Evolutionary conservation across 345 rosid genomes (phyloP).

Genomic region (Syzygium aqueum): DNA sequence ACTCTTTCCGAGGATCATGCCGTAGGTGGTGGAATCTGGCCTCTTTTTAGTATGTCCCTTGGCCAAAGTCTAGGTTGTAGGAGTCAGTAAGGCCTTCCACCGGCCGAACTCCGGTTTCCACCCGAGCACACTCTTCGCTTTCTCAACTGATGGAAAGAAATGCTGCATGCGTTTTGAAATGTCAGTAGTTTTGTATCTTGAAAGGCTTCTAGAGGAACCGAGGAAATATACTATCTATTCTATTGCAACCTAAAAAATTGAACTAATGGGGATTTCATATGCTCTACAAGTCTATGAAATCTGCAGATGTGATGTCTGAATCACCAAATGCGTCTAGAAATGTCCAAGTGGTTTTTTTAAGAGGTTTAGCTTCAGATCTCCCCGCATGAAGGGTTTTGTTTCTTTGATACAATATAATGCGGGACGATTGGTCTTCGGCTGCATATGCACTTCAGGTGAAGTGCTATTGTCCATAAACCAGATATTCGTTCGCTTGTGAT

Average conservation of each 20-base stretch:
- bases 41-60: neutral
- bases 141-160: conserved; percentile 81
- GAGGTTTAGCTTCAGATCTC: neutral
- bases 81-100: conserved; percentile 89
- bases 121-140: conserved; percentile 75
- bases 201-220: neutral
- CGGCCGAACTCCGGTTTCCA: conserved; percentile 62
- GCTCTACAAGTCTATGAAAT: neutral
- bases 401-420: neutral
- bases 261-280: neutral
- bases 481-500: neutral
- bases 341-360: neutral
- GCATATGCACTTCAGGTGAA: neutral
- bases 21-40: no score
- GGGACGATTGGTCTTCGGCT: neutral
- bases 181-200: neutral
- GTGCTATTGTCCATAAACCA: neutral
- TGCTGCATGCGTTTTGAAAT: conserved; percentile 43
- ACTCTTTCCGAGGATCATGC: neutral
- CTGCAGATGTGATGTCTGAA: neutral
- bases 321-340: neutral
- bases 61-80: conserved; percentile 7
- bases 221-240: neutral
- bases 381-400: neutral
- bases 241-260: neutral